Evolutionary conservation across 495 filamentous ascomycete genomes (phyloP).

Genomic region (Daldinia bambusicola): DNA sequence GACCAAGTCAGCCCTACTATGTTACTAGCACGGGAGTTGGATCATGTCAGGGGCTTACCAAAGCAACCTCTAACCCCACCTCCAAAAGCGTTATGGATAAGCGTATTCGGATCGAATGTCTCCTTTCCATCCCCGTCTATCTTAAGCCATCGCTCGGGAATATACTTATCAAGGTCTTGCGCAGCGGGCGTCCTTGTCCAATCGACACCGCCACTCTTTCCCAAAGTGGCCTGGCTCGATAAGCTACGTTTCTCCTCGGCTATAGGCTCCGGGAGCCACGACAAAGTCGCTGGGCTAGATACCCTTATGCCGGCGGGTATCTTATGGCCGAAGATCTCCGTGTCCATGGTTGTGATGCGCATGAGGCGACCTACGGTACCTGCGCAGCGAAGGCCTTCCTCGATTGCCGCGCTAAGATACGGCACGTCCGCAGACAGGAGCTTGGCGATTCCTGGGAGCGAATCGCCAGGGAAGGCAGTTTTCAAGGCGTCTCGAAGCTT

Average conservation of each 20-base stretch:
- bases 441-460: background rate
- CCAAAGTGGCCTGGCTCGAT: background rate
- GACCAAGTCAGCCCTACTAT: background rate
- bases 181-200: background rate
- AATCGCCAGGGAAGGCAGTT: background rate
- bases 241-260: background rate
- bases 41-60: background rate
- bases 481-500: background rate
- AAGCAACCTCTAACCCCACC: background rate
- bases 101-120: background rate
- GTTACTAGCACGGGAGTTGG: background rate
- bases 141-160: background rate
- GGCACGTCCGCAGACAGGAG: background rate
- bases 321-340: background rate
- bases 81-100: background rate
- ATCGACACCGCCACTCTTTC: background rate
- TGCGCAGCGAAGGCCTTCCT: background rate
- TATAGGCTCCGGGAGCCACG: background rate
- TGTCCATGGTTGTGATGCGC: background rate
- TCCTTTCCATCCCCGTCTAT: background rate
- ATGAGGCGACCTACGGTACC: background rate
- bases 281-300: background rate
- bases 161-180: background rate
- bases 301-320: background rate
- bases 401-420: background rate